These are phyloP conservation scores for Psidium guajava DNA, from an alignment of 345 rosid genomes.

Conservation along the genomic window DNA sequence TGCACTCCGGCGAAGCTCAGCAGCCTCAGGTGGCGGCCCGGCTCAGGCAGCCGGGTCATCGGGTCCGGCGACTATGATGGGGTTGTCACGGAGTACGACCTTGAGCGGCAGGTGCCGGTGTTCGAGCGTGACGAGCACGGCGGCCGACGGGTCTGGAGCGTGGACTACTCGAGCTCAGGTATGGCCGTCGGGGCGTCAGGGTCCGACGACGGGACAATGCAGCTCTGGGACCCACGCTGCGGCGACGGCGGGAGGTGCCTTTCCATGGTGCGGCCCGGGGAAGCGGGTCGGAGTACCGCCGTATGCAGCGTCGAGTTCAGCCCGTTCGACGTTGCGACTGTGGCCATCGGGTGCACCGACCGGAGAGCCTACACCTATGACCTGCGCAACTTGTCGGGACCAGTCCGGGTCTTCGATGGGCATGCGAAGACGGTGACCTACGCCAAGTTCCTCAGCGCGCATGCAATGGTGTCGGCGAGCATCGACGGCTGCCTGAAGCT, in stretches of 20 bases:
- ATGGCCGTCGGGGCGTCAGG: conserved; percentile 71
- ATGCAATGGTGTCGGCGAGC: conserved; percentile 40
- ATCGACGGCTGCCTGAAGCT: conserved; percentile 68
- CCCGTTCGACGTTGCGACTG: conserved; percentile 34
- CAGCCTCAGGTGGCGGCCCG: conserved; percentile 69
- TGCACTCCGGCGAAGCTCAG: conserved; percentile 92
- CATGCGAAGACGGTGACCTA: conserved; percentile 72
- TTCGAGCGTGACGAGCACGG: conserved; percentile 96
- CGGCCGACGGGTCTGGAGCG: conserved; percentile 84
- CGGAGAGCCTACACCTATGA: conserved; percentile 62
- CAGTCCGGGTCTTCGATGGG: conserved; percentile 36
- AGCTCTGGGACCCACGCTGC: conserved; percentile 71
- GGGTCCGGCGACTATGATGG: conserved; percentile 94
- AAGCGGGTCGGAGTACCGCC: conserved; percentile 21
- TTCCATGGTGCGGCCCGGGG: conserved; percentile 40
- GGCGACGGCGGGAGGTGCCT: conserved; percentile 30
- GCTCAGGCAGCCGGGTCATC: conserved; percentile 36
- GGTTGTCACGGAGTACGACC: conserved; percentile 73
- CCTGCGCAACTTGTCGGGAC: conserved; percentile 30
- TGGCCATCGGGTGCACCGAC: conserved; percentile 77
- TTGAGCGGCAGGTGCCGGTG: conserved; percentile 42
- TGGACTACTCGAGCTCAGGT: conserved; percentile 48
- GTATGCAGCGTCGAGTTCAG: conserved; percentile 78
- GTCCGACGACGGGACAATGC: conserved; percentile 84
- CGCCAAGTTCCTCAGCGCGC: conserved; percentile 29